Percentiles rank a stretch among this genome's conserved stretches.
phyloP scores from a whole-genome alignment of 371 early-diverging fungal genomes.

The Edhazardia aedis region DNA sequence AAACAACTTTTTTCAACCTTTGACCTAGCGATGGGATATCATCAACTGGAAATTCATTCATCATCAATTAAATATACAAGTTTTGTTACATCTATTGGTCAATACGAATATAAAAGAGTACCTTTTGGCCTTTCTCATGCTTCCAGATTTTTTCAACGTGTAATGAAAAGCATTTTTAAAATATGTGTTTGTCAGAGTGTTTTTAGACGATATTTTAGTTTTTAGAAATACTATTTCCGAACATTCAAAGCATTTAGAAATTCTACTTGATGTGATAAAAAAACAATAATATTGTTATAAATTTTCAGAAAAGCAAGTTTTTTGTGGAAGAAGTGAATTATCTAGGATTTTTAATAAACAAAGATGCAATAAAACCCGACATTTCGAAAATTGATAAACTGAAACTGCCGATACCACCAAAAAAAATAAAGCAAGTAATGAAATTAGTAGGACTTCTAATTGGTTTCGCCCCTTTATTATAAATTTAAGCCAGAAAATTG shows the following conservation, averaged over 20 bases:
- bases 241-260: not conserved
- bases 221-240: not conserved
- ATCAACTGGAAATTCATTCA: constrained; percentile 2
- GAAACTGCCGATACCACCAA: not conserved
- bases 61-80: constrained; percentile 6
- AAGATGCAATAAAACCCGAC: constrained; percentile 1
- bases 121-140: constrained; percentile 4
- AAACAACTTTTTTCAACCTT: constrained; percentile 1
- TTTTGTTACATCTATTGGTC: constrained; percentile 4
- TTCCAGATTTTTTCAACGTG: constrained; percentile 8
- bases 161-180: constrained; percentile 3
- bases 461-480: constrained; percentile 5
- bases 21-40: constrained; percentile 11
- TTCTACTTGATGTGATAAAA: not conserved
- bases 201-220: constrained; percentile 16
- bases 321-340: not conserved
- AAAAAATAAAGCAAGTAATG: not conserved
- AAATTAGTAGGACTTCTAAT: constrained; percentile 2
- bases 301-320: constrained; percentile 9
- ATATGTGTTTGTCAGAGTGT: not conserved
- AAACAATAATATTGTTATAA: constrained; percentile 1
- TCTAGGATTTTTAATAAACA: constrained; percentile 6
- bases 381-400: not conserved
- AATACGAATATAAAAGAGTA: constrained; percentile 8
- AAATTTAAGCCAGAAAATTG: not conserved